Percentiles rank a stretch among this genome's conserved stretches.
These are phyloP conservation scores for Aspergillus olivimuriae DNA, from an alignment of 495 filamentous ascomycete species.

Conservation along the genomic window DNA sequence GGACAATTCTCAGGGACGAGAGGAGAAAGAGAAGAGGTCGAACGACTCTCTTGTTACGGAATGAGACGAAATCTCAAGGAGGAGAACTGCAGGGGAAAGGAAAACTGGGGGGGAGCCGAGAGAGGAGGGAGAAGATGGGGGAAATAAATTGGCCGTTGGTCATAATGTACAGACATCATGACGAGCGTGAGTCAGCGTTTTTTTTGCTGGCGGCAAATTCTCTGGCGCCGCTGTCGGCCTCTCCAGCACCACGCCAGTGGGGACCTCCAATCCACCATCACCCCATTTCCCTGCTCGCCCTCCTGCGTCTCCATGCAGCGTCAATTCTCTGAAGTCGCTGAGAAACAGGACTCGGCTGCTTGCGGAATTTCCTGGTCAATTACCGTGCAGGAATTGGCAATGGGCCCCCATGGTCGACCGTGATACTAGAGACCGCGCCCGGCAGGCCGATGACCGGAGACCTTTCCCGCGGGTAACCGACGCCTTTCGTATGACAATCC, in stretches of 20 bases:
- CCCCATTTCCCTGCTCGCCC: too few species aligned
- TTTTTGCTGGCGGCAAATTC: too few species aligned
- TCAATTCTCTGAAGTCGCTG: too few species aligned
- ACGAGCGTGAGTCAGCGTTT: slow-evolving; percentile 1
- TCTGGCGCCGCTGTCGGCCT: too few species aligned
- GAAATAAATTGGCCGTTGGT: neutral
- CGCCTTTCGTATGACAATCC: neutral
- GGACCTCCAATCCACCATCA: too few species aligned
- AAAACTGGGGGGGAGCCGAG: neutral
- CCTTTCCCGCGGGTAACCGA: slow-evolving; percentile 3
- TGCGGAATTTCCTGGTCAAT: slow-evolving; percentile 1
- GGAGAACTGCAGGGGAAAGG: slow-evolving; percentile 1
- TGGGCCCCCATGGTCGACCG: neutral
- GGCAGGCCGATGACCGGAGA: slow-evolving; percentile 9
- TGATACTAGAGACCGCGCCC: too few species aligned
- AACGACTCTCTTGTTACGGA: neutral
- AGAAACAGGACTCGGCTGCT: neutral
- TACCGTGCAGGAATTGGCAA: slow-evolving; percentile 5
- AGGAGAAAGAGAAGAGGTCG: neutral
- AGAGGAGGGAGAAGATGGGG: neutral
- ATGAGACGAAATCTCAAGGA: neutral
- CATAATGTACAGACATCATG: too few species aligned
- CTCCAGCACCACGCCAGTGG: too few species aligned
- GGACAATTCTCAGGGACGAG: neutral
- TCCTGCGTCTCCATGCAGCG: too few species aligned